Percentiles rank a stretch among this genome's conserved stretches.
These are phyloP conservation scores for Picea glauca DNA, from an alignment of 75 land plant genomes.

Conservation along the genomic window DNA sequence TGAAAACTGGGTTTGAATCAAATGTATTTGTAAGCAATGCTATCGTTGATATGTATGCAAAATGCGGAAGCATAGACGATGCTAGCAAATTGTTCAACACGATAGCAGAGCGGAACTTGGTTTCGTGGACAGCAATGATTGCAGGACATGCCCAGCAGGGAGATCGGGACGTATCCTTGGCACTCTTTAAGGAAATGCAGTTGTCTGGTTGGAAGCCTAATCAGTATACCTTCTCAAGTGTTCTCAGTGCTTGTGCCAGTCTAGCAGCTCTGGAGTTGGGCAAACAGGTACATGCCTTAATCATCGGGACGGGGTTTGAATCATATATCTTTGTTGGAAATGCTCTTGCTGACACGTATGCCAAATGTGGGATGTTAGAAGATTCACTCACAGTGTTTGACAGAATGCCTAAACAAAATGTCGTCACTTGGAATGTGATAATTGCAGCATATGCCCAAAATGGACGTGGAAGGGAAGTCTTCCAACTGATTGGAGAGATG, in stretches of 20 bases:
- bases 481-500: slow-evolving; percentile 44
- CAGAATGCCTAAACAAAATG: slow-evolving; percentile 41
- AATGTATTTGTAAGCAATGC: neutral
- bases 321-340: slow-evolving; percentile 45
- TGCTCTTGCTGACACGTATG: slow-evolving; percentile 57
- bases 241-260: slow-evolving; percentile 52
- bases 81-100: slow-evolving; percentile 17
- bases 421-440: slow-evolving; percentile 53
- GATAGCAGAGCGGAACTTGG: slow-evolving; percentile 10
- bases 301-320: slow-evolving; percentile 30
- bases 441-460: slow-evolving; percentile 53
- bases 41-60: slow-evolving; percentile 12
- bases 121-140: slow-evolving; percentile 34
- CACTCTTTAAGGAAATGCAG: slow-evolving; percentile 46
- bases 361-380: slow-evolving; percentile 52
- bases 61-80: slow-evolving; percentile 7
- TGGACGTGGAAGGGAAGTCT: slow-evolving; percentile 43
- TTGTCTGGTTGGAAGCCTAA: slow-evolving; percentile 35
- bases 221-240: slow-evolving; percentile 51
- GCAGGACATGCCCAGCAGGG: slow-evolving; percentile 5
- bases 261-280: slow-evolving; percentile 47
- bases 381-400: slow-evolving; percentile 44
- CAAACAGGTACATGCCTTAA: slow-evolving; percentile 42
- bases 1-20: neutral
- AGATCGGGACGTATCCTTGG: slow-evolving; percentile 21